Evolutionary conservation across 1,284 basidiomycete species (phyloP).

Genomic region (Trichosporon faecale): DNA sequence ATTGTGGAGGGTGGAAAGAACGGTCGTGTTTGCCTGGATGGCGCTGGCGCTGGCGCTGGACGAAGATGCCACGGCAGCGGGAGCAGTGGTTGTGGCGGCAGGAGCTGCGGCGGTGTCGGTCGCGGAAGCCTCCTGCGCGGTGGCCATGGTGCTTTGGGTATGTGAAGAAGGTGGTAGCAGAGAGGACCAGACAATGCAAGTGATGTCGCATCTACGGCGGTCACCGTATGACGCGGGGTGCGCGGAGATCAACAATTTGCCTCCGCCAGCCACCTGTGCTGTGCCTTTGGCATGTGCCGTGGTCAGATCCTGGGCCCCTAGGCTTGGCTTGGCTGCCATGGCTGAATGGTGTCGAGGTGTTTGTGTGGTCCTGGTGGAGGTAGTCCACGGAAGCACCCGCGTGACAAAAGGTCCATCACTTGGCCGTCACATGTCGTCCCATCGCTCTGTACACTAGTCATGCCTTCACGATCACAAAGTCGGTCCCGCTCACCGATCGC

Average conservation of each 20-base stretch:
- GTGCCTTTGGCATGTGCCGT: not conserved
- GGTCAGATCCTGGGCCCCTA: not conserved
- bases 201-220: not conserved
- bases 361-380: constrained; percentile 12
- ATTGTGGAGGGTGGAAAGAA: constrained; percentile 29
- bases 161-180: not conserved
- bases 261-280: not conserved
- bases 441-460: not conserved
- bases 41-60: not conserved
- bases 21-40: constrained; percentile 17
- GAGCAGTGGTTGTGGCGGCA: not conserved
- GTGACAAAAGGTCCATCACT: not conserved
- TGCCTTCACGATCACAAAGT: not conserved
- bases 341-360: not conserved
- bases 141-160: not conserved
- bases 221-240: not conserved
- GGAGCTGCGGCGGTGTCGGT: not conserved
- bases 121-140: not conserved
- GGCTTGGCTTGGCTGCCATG: not conserved
- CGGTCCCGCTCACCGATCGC: not conserved
- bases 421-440: not conserved
- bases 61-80: not conserved
- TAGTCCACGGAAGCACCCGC: not conserved
- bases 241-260: not conserved
- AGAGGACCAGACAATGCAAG: not conserved